A percentile compares a stretch with the other conserved stretches of the same genome.
Evolutionary conservation across 345 rosid genomes (phyloP).

Genomic region (Pistacia atlantica): DNA sequence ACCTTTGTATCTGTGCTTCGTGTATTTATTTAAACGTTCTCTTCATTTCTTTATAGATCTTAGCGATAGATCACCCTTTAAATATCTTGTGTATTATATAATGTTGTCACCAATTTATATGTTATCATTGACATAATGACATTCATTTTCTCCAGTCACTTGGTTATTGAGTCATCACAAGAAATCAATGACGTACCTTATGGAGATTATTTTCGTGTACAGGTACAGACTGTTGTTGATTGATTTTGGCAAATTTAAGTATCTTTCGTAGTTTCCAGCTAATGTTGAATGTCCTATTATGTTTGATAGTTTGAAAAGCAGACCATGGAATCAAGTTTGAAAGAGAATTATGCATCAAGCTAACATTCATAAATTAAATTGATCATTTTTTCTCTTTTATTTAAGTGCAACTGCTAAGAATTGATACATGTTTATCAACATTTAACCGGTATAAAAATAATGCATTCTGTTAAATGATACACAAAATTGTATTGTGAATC

Average conservation of each 20-base stretch:
- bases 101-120: slow-evolving; percentile 4
- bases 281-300: neutral
- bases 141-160: slow-evolving; percentile 55
- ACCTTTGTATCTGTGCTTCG: neutral
- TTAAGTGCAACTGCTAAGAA: neutral
- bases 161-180: slow-evolving; percentile 86
- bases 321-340: neutral
- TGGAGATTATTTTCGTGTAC: slow-evolving; percentile 86
- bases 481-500: no score
- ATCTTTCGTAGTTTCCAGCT: neutral
- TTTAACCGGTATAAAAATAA: neutral
- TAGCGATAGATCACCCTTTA: neutral
- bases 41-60: neutral
- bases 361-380: neutral
- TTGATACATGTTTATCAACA: neutral
- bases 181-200: slow-evolving; percentile 81
- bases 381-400: neutral
- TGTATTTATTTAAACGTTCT: neutral
- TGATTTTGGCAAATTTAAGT: neutral
- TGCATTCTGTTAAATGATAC: neutral
- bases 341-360: slow-evolving; percentile 8
- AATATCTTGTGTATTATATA: neutral
- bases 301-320: slow-evolving; percentile 8
- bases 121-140: slow-evolving; percentile 18
- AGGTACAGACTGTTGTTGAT: slow-evolving; percentile 55